phyloP scores from a whole-genome alignment of 345 rosid genomes.

The Linum lewisii region DNA sequence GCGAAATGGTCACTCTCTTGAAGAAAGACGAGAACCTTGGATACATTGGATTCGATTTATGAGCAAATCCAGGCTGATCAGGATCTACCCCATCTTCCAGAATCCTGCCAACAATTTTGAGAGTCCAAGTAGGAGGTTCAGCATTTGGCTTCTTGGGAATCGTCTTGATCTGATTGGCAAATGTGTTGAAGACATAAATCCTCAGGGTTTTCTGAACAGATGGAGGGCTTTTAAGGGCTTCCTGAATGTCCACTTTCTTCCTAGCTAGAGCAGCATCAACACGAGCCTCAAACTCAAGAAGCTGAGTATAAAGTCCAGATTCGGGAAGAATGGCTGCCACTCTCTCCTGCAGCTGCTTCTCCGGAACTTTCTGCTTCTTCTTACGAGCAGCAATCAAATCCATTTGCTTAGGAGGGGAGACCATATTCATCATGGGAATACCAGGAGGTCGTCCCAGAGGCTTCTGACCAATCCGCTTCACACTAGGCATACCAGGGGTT shows the following conservation, averaged over 20 bases:
- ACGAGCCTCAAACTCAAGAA: conserved; percentile 89
- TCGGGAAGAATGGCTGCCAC: conserved; percentile 95
- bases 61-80: conserved; percentile 78
- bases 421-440: conserved; percentile 39
- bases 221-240: conserved; percentile 89
- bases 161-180: conserved; percentile 69
- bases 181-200: conserved; percentile 82
- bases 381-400: conserved; percentile 73
- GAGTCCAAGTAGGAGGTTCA: conserved; percentile 92
- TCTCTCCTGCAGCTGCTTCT: conserved; percentile 77
- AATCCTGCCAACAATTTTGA: conserved; percentile 85
- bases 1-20: conserved; percentile 69
- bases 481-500: conserved; percentile 46
- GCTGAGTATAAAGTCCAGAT: conserved; percentile 92
- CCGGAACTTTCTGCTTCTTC: conserved; percentile 94
- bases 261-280: conserved; percentile 83
- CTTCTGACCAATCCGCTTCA: conserved; percentile 61
- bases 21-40: conserved; percentile 91
- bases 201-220: conserved; percentile 83
- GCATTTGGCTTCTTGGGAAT: conserved; percentile 76
- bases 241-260: conserved; percentile 95
- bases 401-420: conserved; percentile 70
- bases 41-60: conserved; percentile 55
- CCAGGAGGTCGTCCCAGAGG: conserved; percentile 74
- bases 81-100: conserved; percentile 93